Conservation (phyloP, 1,139 yeast species). For the Magnusiomyces paraingens region DNA sequence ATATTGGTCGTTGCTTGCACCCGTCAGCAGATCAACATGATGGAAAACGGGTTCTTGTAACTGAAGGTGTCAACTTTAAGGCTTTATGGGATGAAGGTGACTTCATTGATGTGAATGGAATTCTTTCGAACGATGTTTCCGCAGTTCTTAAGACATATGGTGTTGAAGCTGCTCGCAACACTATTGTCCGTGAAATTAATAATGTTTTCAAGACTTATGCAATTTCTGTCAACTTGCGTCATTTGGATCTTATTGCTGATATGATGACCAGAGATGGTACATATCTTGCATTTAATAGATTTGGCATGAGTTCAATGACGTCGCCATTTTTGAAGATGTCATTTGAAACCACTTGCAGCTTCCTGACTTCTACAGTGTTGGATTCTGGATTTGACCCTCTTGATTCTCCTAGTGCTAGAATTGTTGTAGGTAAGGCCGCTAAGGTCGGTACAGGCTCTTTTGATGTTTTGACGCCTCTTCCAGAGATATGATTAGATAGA, state of each 20-base stretch:
- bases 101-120: conserved; percentile 79
- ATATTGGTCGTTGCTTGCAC: conserved; percentile 88
- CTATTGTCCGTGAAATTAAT: conserved; percentile 92
- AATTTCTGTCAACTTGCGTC: conserved; percentile 87
- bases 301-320: conserved; percentile 93
- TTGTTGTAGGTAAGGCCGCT: conserved; percentile 86
- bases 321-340: conserved; percentile 99
- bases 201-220: conserved; percentile 96
- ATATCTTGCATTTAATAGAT: conserved; percentile 94
- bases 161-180: conserved; percentile 97
- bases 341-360: conserved; percentile 96
- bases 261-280: conserved; percentile 99
- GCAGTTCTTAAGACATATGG: conserved; percentile 91
- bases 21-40: conserved; percentile 58
- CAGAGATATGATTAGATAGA: not conserved
- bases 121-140: conserved; percentile 86
- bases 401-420: conserved; percentile 91
- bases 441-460: conserved; percentile 96
- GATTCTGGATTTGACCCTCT: conserved; percentile 86
- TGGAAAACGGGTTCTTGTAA: conserved; percentile 63
- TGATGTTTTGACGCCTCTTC: conserved; percentile 57
- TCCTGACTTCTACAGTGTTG: conserved; percentile 91
- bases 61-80: conserved; percentile 96
- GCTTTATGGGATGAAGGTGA: conserved; percentile 99
- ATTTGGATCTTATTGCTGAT: conserved; percentile 94